A percentile compares a stretch with the other conserved stretches of the same genome.
These are phyloP conservation scores for Conticribra weissflogii DNA, from an alignment of 108 stramenopile genomes.

Conservation along the genomic window DNA sequence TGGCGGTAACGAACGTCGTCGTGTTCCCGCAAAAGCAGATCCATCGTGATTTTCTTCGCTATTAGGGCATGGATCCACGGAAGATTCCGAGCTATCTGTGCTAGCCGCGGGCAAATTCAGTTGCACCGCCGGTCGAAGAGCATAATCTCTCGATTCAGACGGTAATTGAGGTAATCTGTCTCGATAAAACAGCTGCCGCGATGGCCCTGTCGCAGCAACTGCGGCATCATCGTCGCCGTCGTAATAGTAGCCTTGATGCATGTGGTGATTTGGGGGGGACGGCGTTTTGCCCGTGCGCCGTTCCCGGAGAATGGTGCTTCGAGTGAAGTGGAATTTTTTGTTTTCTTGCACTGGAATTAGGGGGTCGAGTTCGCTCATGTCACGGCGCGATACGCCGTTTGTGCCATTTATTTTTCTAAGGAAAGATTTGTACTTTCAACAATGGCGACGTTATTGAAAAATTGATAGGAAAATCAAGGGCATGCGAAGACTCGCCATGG, in stretches of 20 bases:
- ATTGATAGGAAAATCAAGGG: too few relatives aligned
- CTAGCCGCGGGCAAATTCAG: conserved; percentile 10
- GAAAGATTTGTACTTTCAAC: too few relatives aligned
- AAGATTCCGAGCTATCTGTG: conserved; percentile 25
- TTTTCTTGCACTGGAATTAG: conserved; percentile 15
- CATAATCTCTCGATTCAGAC: conserved; percentile 30
- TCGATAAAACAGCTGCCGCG: conserved; percentile 44
- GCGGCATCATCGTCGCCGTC: conserved; percentile 9
- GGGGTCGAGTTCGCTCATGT: conserved; percentile 20
- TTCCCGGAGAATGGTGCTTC: conserved; percentile 15
- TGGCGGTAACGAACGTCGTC: conserved; percentile 3
- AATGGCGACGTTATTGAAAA: too few relatives aligned
- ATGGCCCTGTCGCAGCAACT: conserved; percentile 17
- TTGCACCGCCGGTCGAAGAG: not conserved
- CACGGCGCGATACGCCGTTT: not conserved
- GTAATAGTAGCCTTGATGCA: conserved; percentile 1
- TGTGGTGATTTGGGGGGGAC: conserved; percentile 30
- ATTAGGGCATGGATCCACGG: conserved; percentile 5
- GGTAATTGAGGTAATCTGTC: conserved; percentile 21
- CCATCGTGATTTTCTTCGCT: not conserved
- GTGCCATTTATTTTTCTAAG: not conserved
- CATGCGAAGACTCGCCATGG: too few relatives aligned
- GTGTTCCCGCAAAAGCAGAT: not conserved
- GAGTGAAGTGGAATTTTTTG: conserved; percentile 8
- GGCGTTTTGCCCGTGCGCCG: conserved; percentile 20